Base-by-base conservation (phyloP, 352 stramenopile genomes). In the Phytophthora podocarpi region DNA sequence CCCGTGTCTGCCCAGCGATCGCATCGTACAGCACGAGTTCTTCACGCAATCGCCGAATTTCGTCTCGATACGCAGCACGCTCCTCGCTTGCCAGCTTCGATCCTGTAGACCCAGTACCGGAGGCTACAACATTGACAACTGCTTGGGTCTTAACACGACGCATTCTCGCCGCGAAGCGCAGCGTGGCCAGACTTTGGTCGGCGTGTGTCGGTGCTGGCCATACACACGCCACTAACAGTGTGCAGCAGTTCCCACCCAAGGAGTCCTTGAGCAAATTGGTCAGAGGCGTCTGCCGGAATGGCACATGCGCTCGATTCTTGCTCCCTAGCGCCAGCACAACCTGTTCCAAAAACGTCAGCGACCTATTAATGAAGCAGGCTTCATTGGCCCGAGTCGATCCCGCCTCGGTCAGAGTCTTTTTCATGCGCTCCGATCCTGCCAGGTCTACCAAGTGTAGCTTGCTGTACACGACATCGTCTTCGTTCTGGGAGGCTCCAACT, bases 381-480 rank as follows among this genome's bases (percentile, higher is more conserved):
- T 85, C 75, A 13, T 84, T 82, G 21, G 77, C 70, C 35, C 74
- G 69, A 39, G 72, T 71, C 8, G 54, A 58, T 6, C 60, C 54
- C 1, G 70, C 82, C 9, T 75, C 68, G 9, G 86, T 67, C 24
- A 73, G 55, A n/a, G 75, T 89, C 56, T 89, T 85, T 65, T 97
- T 93, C 91, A 94, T 98, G 42, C 96, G 96, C 61, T 98, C 92
- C 18, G 89, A 97, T 15, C 91, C 91, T 1, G 92, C 92, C 31
- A 98, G 72, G 64, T 98, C 92, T 24, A 98, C 91, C 3, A 97
- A 70, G 53, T 98, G 92, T 31, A 98, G 85, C 56, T 98, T 98
- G 63, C 89, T 91, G 59, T 82, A 86, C 18, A 87, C 69, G 8
- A 74, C 59, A n/a, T 62, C 55, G 16, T 59, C 49, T 12, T 48